Conservation (phyloP, 768 basidiomycete species). For the Suillus luteus region DNA sequence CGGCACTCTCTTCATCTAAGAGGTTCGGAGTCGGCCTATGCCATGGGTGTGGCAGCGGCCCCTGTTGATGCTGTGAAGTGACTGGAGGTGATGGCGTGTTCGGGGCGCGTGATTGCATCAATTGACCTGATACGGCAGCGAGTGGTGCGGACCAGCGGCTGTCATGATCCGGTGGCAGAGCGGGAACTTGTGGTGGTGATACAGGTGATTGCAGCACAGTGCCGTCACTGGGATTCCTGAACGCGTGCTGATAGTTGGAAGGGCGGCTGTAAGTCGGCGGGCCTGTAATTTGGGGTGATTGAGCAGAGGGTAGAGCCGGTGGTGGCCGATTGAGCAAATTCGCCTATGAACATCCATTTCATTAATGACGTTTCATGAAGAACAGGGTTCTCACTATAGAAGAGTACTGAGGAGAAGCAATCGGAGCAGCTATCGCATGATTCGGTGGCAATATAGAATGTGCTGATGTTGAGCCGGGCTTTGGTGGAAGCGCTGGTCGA, state of each 20-base stretch:
- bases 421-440: constrained; percentile 18
- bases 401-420: constrained; percentile 16
- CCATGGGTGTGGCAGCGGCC: constrained; percentile 24
- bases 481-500: constrained; percentile 43
- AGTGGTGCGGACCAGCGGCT: constrained; percentile 30
- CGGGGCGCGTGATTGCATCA: constrained; percentile 27
- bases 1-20: constrained; percentile 58
- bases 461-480: constrained; percentile 30
- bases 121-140: constrained; percentile 28
- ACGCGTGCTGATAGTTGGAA: constrained; percentile 20
- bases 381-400: constrained; percentile 3
- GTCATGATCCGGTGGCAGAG: constrained; percentile 29
- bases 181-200: constrained; percentile 23
- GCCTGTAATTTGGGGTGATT: constrained; percentile 15
- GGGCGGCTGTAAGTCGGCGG: constrained; percentile 5
- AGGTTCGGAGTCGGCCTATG: constrained; percentile 47
- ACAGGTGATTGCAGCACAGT: constrained; percentile 22
- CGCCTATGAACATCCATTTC: constrained; percentile 19
- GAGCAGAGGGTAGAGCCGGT: constrained; percentile 31
- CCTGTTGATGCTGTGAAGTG: constrained; percentile 31
- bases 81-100: constrained; percentile 20
- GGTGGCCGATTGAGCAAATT: constrained; percentile 38
- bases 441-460: constrained; percentile 19
- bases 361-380: neutral
- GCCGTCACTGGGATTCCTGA: constrained; percentile 21